Evolutionary conservation across 2,329 filamentous ascomycete genomes (phyloP).

Genomic region (Rhinocladiella similis): DNA sequence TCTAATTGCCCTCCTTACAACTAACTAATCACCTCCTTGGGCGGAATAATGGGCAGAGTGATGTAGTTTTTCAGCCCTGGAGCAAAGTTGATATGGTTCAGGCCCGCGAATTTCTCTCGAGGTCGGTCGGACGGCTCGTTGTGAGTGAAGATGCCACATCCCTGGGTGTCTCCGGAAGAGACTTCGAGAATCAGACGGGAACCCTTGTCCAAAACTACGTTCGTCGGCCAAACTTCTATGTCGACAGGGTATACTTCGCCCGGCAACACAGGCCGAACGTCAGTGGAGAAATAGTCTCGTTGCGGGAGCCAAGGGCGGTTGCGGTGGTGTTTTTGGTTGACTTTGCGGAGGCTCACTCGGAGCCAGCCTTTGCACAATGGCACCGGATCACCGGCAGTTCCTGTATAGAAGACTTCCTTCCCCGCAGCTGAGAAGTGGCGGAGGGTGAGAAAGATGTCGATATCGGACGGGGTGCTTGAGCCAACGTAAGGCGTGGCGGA

Average conservation of each 20-base stretch:
- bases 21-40: too few species aligned
- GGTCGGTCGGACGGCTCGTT: conserved; percentile 34
- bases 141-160: conserved; percentile 51
- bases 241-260: conserved; percentile 54
- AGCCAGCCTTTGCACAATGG: conserved; percentile 58
- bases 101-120: conserved; percentile 32
- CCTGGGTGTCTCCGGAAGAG: conserved; percentile 52
- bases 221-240: conserved; percentile 44
- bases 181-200: conserved; percentile 34
- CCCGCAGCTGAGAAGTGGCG: conserved; percentile 51
- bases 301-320: conserved; percentile 50
- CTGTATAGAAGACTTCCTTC: conserved; percentile 57
- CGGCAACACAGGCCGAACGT: conserved; percentile 48
- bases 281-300: conserved; percentile 52
- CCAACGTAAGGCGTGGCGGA: conserved; percentile 45
- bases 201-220: conserved; percentile 38
- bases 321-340: conserved; percentile 44
- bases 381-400: conserved; percentile 56
- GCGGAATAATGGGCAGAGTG: conserved; percentile 50
- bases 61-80: conserved; percentile 48
- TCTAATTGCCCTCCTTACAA: too few species aligned
- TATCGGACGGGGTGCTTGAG: conserved; percentile 42
- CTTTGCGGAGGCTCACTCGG: conserved; percentile 53
- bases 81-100: conserved; percentile 52
- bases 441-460: conserved; percentile 57